Conservation (phyloP, 2,329 filamentous ascomycete species). For the Exophiala dermatitidis region DNA sequence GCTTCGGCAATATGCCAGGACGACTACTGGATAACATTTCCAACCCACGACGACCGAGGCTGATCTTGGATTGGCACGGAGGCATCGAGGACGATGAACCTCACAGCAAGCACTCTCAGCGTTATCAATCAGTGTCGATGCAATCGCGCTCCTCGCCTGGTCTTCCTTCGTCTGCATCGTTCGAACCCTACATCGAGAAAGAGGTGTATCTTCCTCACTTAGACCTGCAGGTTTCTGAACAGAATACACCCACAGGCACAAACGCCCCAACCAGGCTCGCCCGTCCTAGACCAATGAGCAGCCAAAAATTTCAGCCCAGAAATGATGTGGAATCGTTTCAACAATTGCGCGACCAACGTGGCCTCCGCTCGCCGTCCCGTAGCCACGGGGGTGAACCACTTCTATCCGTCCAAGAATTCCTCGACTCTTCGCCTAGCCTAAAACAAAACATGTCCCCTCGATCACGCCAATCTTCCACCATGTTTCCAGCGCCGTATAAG, state of each 20-base stretch:
- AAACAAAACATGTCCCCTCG: neutral
- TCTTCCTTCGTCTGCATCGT: neutral
- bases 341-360: neutral
- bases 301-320: neutral
- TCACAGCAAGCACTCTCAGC: neutral
- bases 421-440: neutral
- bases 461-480: neutral
- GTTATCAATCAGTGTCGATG: neutral
- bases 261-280: neutral
- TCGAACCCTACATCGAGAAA: neutral
- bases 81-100: neutral
- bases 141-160: neutral
- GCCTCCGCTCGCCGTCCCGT: neutral
- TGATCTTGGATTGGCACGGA: slow-evolving; percentile 1
- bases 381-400: slow-evolving; percentile 3
- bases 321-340: neutral
- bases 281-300: neutral
- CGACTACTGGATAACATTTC: neutral
- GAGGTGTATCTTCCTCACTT: neutral
- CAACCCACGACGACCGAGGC: neutral
- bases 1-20: neutral
- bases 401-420: slow-evolving; percentile 15
- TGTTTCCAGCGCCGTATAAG: neutral
- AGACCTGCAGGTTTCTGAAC: neutral
- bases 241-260: neutral